Evolutionary conservation across 352 stramenopile genomes (phyloP), one percentile per base, ranked within the genome.

Genomic region (Pilasporangium apinafurcum): DNA sequence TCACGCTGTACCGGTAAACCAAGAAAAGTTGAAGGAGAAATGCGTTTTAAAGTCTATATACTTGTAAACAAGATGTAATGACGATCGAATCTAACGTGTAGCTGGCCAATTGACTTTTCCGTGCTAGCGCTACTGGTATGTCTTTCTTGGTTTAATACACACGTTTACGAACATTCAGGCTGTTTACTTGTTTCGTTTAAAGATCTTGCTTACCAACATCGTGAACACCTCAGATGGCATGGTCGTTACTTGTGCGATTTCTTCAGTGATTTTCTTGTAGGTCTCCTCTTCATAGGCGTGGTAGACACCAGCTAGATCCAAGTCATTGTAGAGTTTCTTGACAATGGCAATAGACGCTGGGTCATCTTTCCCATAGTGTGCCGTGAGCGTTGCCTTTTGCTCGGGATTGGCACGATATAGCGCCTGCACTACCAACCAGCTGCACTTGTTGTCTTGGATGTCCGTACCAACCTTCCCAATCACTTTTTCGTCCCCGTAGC

Each of bases 361-460:
- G 32, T 91, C 76, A 57, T 87, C 71, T 48, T 88, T 84, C 47
- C 87, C 90, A 56, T 98, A 98, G 53, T 98, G 92, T 44, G 93
- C 83, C 63, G 98, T 83, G 5, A 97, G 66, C 40, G 76, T 59
- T 28, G 68, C 65, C 48, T 79, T 88, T 56, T 97, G 90, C 42
- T 74, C 75, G 5, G 44, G 37, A 9, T 66, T 81, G 5, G 83
- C 82, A 7, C 66, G 77, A 26, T 80, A 45, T 21, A 97, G 74
- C 21, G 96, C 96, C 63, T 98, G 87, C 46, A 97, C 86, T 18
- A 99, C 90, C 8, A 99, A 74, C 96, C 96, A 99, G 53, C 87
- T 97, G 74, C 96, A 99, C 72, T 99, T 99, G 62, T 96, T 98
- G 67, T 99, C 97, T 67, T 99, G 90, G 68, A 99, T 99, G 68